Evolutionary conservation across 495 filamentous ascomycete genomes (phyloP).

Genomic region (Neurospora cerealis): DNA sequence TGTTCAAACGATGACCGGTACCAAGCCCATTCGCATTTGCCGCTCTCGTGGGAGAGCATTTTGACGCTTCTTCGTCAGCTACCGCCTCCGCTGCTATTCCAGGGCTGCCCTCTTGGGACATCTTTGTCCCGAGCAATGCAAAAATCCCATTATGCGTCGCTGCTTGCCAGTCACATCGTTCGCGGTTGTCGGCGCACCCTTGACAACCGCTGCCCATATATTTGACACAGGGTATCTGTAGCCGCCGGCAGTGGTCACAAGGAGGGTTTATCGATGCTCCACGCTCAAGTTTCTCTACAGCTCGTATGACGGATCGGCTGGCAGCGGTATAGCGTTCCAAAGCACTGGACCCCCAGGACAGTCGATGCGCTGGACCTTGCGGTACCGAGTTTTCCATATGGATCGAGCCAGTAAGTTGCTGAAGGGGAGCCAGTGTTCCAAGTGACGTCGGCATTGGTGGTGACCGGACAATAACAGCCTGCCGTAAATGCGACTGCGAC

Average conservation of each 20-base stretch:
- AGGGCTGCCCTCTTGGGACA: neutral
- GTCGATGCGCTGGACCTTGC: slow-evolving; percentile 9
- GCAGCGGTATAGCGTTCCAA: neutral
- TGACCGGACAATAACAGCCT: neutral
- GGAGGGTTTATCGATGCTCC: slow-evolving; percentile 67
- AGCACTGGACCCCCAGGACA: neutral
- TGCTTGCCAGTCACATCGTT: slow-evolving; percentile 73
- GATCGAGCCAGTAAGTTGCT: neutral
- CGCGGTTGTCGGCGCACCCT: slow-evolving; percentile 82
- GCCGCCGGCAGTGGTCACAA: slow-evolving; percentile 71
- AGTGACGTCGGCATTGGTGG: neutral
- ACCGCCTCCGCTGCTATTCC: neutral
- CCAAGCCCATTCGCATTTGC: neutral
- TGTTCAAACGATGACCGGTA: neutral
- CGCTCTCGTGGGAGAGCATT: neutral
- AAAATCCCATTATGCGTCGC: slow-evolving; percentile 49
- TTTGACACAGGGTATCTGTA: slow-evolving; percentile 74
- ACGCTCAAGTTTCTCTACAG: slow-evolving; percentile 63
- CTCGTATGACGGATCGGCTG: slow-evolving; percentile 56
- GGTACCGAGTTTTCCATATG: slow-evolving; percentile 11
- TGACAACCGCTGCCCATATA: slow-evolving; percentile 68
- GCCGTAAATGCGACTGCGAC: neutral
- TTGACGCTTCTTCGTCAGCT: neutral
- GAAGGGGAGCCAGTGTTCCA: neutral
- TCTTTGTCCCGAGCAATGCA: neutral